Conservation (phyloP, 169 alveolate genomes). For the Toxoplasma gondii region DNA sequence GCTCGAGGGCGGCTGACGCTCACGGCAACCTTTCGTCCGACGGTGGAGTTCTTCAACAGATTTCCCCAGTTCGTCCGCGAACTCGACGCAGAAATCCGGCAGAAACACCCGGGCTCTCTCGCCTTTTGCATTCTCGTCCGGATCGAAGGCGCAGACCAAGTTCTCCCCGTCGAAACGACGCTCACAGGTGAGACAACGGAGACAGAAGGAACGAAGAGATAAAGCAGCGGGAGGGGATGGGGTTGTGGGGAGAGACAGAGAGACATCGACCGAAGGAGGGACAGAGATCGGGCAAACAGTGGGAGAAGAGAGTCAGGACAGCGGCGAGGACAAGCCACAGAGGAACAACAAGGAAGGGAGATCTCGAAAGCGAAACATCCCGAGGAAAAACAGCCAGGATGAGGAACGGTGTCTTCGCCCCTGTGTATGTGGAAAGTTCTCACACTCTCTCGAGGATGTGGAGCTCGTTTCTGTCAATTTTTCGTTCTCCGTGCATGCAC, state of each 20-base stretch:
- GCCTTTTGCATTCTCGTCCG: conserved; percentile 59
- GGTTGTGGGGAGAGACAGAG: neutral
- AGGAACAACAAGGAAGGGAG: too few species aligned
- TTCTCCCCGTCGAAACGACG: conserved; percentile 61
- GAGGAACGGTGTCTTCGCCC: too few species aligned
- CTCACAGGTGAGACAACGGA: conserved; percentile 55
- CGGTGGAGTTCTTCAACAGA: conserved; percentile 37
- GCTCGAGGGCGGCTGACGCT: conserved; percentile 33
- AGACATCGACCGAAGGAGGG: neutral
- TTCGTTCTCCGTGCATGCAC: too few species aligned
- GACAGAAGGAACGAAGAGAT: neutral
- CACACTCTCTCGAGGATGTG: too few species aligned
- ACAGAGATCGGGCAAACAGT: neutral
- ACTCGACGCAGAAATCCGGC: conserved; percentile 34
- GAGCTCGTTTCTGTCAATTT: too few species aligned
- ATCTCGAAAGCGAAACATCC: too few species aligned
- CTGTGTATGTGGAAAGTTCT: too few species aligned
- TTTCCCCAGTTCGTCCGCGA: conserved; percentile 61
- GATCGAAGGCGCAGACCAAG: conserved; percentile 59
- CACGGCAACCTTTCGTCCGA: conserved; percentile 43
- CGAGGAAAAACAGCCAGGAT: too few species aligned
- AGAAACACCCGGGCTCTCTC: conserved; percentile 43
- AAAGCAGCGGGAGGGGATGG: neutral
- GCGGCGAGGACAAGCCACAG: too few species aligned
- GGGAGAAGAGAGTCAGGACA: neutral